Base-by-base conservation (phyloP, 805 yeast genomes). In the Myxozyma melibiosi region DNA sequence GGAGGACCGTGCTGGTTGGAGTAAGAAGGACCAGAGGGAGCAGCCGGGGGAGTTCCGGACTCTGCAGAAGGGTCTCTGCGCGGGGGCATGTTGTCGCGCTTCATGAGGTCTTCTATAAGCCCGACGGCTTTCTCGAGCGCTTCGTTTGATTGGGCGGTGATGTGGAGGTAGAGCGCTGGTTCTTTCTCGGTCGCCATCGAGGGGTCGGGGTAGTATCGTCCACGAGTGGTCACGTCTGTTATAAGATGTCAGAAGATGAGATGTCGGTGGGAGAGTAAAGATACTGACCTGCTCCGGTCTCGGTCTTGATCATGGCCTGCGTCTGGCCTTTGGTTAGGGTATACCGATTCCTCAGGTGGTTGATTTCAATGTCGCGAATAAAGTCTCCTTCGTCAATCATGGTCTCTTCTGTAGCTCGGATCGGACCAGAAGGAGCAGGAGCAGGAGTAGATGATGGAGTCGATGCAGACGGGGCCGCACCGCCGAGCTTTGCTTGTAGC, bases 91-190 rank as follows among this genome's bases (percentile, higher is more conserved):
- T 38, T 58, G 35, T 71, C 73, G 50, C 59, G 58, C 25, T 64
- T 58, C 42, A 69, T 69, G 24, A 70, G 61, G 38, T 87, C 94
- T 11, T 82, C 76, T 16, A 88, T 94, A 44, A 81, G 85, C n/a
- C 74, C 67, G 33, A 78, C 68, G 1, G 96, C 91, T 69, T 86
- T 86, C 64, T 77, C 82, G n/a, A 71, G 55, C 4, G 65, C 55
- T 18, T 64, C 68, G 34, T 68, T 57, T 5, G 61, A 52, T 62
- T 86, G 84, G 69, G 89, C 96, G 67, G 89, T 89, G 20, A 90
- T 87, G 39, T 62, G 66, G 18, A 71, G 62, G 46, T 67, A 67
- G 24, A 71, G 47, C 9, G 73, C 67, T 8, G 74, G 74, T 24
- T 68, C 70, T 27, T 55, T 48, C 22, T 60, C 67, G 2, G 72